Evolutionary conservation across 108 stramenopile genomes (phyloP).

Genomic region (Phaeodactylum tricornutum): DNA sequence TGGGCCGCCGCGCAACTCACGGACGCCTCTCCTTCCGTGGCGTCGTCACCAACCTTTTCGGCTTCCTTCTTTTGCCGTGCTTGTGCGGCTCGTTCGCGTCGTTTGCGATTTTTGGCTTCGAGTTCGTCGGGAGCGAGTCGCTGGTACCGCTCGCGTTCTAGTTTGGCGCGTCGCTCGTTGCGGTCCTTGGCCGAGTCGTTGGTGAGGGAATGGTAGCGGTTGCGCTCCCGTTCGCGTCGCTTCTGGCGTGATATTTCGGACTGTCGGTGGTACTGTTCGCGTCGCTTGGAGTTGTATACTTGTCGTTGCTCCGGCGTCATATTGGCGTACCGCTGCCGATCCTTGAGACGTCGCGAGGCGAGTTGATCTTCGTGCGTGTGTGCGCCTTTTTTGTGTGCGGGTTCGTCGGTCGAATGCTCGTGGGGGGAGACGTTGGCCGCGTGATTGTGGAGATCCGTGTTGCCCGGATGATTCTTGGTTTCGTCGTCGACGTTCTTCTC

Average conservation of each 20-base stretch:
- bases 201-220: constrained; percentile 57
- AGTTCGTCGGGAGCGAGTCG: constrained; percentile 51
- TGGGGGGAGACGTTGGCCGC: constrained; percentile 2
- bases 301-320: constrained; percentile 71
- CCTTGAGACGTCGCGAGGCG: constrained; percentile 66
- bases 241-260: constrained; percentile 50
- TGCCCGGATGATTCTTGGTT: constrained; percentile 8
- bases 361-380: constrained; percentile 49
- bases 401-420: too few relatives aligned
- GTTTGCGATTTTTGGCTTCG: constrained; percentile 54
- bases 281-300: constrained; percentile 72
- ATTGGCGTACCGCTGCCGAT: constrained; percentile 67
- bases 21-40: too few relatives aligned
- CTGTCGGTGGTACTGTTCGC: constrained; percentile 78
- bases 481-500: constrained; percentile 33
- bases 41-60: neutral
- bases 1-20: too few relatives aligned
- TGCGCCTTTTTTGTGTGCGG: constrained; percentile 17
- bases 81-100: constrained; percentile 63
- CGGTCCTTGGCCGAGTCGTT: constrained; percentile 42
- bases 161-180: constrained; percentile 63
- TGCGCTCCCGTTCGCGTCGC: constrained; percentile 62
- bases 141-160: constrained; percentile 79
- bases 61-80: constrained; percentile 35
- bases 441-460: too few relatives aligned